Evolutionary conservation across 495 filamentous ascomycete species (phyloP).

Genomic region (Evernia prunastri): DNA sequence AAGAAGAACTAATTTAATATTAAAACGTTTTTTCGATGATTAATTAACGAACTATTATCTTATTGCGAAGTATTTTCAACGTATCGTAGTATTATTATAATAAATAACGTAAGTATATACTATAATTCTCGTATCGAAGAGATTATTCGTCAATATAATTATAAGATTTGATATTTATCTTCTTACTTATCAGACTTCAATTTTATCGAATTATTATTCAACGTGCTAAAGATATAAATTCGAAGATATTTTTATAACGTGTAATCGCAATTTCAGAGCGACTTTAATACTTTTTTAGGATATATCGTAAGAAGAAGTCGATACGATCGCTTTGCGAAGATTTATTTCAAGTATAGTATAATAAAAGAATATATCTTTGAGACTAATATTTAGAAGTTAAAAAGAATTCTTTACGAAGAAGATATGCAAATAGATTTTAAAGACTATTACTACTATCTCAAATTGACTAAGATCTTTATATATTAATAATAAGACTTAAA

Average conservation of each 20-base stretch:
- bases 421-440: not conserved
- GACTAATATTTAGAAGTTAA: not conserved
- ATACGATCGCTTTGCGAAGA: not conserved
- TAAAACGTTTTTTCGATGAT: not conserved
- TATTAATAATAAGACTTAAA: not conserved
- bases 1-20: slow-evolving; percentile 1
- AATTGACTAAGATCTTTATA: not conserved
- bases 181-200: not conserved
- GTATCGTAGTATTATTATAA: not conserved
- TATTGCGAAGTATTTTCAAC: not conserved
- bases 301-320: not conserved
- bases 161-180: not conserved
- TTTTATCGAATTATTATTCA: not conserved
- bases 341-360: not conserved
- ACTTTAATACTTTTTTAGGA: not conserved
- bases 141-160: not conserved
- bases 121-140: not conserved
- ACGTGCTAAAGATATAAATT: not conserved
- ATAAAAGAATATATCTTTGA: not conserved
- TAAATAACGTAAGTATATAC: not conserved
- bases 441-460: not conserved
- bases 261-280: not conserved
- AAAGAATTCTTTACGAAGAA: not conserved
- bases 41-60: slow-evolving; percentile 4
- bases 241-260: not conserved